Base-by-base conservation (phyloP, 2,329 filamentous ascomycete species). In the Monilinia fructigena region DNA sequence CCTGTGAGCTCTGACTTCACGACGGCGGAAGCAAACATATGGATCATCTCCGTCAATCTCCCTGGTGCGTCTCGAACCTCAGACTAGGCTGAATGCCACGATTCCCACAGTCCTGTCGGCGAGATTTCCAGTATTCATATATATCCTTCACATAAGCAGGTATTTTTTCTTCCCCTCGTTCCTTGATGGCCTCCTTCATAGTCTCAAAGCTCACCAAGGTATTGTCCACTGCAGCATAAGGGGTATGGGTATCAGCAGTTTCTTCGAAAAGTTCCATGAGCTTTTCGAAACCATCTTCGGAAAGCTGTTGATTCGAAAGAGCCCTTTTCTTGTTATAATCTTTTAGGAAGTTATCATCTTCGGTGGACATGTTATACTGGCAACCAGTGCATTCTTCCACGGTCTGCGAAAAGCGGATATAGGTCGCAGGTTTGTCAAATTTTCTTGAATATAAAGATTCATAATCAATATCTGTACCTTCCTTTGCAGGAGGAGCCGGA, bases 361-460 rank as follows among this genome's bases (percentile, higher is more conserved):
- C 92, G 71, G 89, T 88, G 38, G 89, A 93, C 90, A 98, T 94
- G 80, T 96, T 93, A 87, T 99, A 99, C 74, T 89, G 86, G 76
- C 89, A 91, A 74, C 91, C 91, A 75, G 92, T 89, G 74, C 90
- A 96, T 79, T 99, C 95, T 80, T 99, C 95, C 69, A 99, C 94
- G 3, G 95, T 99, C 72, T 96, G 94, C 70, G 95, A 98, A 81
- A 96, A 98, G 71, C 94, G 92, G 77, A 99, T 97, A 79, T 98
- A 98, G 69, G 93, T 95, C 69, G 89, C 88, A 63, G 95, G 93
- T 78, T 96, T 90, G 74, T 88, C 85, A 79, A 94, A 97, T 67
- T 83, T 82, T 71, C 86, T 87, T 60, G 89, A 86, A 77, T 98
- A 98, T 73, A 97, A 85, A 74, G 89, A 86, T 79, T 96, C 92